phyloP scores from a whole-genome alignment of 2,329 filamentous ascomycete species.

The Cryoendolithus antarcticus region DNA sequence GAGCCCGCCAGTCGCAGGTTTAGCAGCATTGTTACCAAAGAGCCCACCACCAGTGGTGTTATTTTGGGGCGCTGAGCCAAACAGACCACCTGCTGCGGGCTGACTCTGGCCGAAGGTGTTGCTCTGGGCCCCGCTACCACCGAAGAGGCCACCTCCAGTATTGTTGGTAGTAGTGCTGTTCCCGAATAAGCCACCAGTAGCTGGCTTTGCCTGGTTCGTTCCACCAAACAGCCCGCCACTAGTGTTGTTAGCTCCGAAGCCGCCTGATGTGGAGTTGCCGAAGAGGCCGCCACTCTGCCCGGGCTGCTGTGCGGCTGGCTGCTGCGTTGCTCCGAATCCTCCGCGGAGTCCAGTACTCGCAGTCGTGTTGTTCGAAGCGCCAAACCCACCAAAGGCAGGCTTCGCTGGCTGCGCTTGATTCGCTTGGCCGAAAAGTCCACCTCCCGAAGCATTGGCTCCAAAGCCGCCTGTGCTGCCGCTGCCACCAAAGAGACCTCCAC shows the following conservation, averaged over 20 bases:
- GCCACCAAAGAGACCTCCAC: slow-evolving; percentile 6
- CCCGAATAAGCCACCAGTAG: slow-evolving; percentile 31
- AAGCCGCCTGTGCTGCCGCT: slow-evolving; percentile 6
- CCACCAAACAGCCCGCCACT: slow-evolving; percentile 32
- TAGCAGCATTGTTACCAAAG: slow-evolving; percentile 19
- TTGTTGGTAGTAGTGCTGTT: slow-evolving; percentile 23
- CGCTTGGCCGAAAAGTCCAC: slow-evolving; percentile 25
- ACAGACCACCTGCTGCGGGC: slow-evolving; percentile 9
- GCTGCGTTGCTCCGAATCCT: not conserved
- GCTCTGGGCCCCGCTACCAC: slow-evolving; percentile 16
- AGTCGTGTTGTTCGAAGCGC: slow-evolving; percentile 20
- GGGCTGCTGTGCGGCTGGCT: no score
- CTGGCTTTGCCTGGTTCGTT: slow-evolving; percentile 15
- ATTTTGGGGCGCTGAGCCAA: slow-evolving; percentile 26
- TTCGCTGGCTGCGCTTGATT: slow-evolving; percentile 8
- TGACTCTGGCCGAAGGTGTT: slow-evolving; percentile 12
- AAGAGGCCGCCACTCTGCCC: slow-evolving; percentile 28
- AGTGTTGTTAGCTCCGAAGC: slow-evolving; percentile 31
- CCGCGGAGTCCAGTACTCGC: slow-evolving; percentile 11
- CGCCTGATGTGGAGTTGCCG: slow-evolving; percentile 31
- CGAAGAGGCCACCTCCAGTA: slow-evolving; percentile 25
- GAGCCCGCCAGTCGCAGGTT: slow-evolving; percentile 10
- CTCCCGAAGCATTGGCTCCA: slow-evolving; percentile 3
- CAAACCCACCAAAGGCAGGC: slow-evolving; percentile 21
- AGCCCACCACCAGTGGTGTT: slow-evolving; percentile 15